Percentiles rank a stretch among this genome's conserved stretches.
These are phyloP conservation scores for Nicotiana tomentosiformis DNA, from an alignment of 257 asterid species.

Conservation along the genomic window DNA sequence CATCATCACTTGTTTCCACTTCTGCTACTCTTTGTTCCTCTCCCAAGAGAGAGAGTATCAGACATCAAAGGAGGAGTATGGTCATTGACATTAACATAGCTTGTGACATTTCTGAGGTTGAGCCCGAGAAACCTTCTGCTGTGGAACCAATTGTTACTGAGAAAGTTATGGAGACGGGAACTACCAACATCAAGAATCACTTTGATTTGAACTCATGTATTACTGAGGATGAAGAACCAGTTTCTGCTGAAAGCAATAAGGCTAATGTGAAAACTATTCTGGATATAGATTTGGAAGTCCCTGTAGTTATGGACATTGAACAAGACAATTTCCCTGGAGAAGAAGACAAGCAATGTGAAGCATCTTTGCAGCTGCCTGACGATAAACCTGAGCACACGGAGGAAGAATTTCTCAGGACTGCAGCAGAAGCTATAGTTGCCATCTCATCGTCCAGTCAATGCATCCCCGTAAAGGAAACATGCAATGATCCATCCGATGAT, in stretches of 20 bases:
- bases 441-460: constrained; percentile 46
- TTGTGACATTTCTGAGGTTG: constrained; percentile 27
- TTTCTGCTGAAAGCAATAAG: constrained; percentile 33
- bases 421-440: constrained; percentile 63
- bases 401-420: constrained; percentile 49
- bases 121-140: constrained; percentile 41
- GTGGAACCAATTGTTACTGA: constrained; percentile 27
- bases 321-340: constrained; percentile 26
- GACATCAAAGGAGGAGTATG: constrained; percentile 32
- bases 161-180: constrained; percentile 24
- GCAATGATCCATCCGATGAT: constrained; percentile 26
- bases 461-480: constrained; percentile 11
- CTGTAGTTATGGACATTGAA: constrained; percentile 37
- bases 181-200: constrained; percentile 24
- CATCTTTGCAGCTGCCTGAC: constrained; percentile 23
- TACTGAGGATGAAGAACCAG: constrained; percentile 54
- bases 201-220: constrained; percentile 75
- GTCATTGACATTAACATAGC: constrained; percentile 76
- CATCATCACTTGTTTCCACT: constrained; percentile 28
- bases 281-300: constrained; percentile 79
- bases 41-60: constrained; percentile 19
- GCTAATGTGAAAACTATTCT: constrained; percentile 21
- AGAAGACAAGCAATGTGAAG: constrained; percentile 18
- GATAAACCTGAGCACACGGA: constrained; percentile 19
- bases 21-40: constrained; percentile 19